Base-by-base conservation (phyloP, 176 grass and related monocot genomes). In the Hordeum marinum region DNA sequence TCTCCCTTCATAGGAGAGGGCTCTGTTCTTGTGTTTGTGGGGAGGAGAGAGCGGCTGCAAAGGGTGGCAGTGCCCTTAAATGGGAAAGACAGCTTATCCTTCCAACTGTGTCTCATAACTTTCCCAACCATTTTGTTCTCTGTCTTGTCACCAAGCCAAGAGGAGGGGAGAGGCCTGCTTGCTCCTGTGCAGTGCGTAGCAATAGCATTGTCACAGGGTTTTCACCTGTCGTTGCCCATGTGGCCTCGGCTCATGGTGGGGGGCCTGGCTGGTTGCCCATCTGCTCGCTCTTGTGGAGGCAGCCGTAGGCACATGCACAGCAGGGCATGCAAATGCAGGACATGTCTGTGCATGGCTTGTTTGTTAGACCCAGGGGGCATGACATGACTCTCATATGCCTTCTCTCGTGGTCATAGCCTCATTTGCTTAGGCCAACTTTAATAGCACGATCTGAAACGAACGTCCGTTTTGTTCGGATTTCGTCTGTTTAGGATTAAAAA, bases 41-140 rank as follows among this genome's bases (percentile, higher is more conserved):
- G 20, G 66, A 21, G 39, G 34, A 43, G 43, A 46, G 57, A 25
- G 32, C 7, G 75, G 37, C 35, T 77, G 73, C 58, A 60, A 61
- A 57, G 69, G 81, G 62, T 48, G 54, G 54, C 81, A 80, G 88
- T 78, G 85, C 71, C 72, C 85, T 90, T 93, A 93, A 85, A 90
- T 90, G 83, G 88, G 85, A 90, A 88, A 85, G 88, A 76, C 73
- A 83, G 60, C 59, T 79, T 85, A 90, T 88, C 85, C 73, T 77
- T 83, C 85, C 68, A 88, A 88, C 82, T 85, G 88, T 82, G 78
- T 82, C 77, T 82, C 85, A 76, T 85, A 83, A 90, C 88, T 90
- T 93, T 85, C 65, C 91, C 88, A 82, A 79, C 85, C 77, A 82
- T 90, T 90, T 88, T 85, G 78, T 85, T 88, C 88, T 79, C 50